Percentiles rank a stretch among this genome's conserved stretches.
phyloP scores from a whole-genome alignment of 345 rosid species.

The Rhizophora mangle region DNA sequence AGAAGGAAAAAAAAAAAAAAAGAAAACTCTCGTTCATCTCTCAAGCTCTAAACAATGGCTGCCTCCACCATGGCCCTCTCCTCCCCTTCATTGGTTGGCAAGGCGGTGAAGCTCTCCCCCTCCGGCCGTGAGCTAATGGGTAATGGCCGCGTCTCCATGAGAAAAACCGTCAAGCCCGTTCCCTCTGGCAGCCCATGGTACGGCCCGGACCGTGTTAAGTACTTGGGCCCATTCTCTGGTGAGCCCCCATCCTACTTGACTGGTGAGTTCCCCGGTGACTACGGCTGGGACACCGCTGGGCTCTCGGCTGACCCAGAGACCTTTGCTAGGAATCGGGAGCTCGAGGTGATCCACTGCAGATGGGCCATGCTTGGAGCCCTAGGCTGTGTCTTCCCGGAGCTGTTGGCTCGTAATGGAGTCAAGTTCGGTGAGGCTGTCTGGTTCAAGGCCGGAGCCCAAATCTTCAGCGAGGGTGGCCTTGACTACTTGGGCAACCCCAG shows the following conservation, averaged over 20 bases:
- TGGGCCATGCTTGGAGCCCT: conserved; percentile 89
- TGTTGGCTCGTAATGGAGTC: conserved; percentile 67
- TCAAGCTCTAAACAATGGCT: conserved; percentile 35
- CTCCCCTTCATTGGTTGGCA: conserved; percentile 60
- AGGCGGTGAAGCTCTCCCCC: conserved; percentile 51
- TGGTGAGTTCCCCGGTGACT: conserved; percentile 74
- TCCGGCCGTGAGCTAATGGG: conserved; percentile 39
- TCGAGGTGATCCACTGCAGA: conserved; percentile 72
- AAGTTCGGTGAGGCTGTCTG: conserved; percentile 77
- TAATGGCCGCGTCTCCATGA: conserved; percentile 58
- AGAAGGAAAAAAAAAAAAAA: too few relatives aligned
- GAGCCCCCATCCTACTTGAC: conserved; percentile 72
- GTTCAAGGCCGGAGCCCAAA: conserved; percentile 86
- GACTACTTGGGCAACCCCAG: conserved; percentile 86
- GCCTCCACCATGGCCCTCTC: conserved; percentile 70
- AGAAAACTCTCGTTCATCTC: background rate
- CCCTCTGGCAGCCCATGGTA: conserved; percentile 70
- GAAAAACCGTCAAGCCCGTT: conserved; percentile 41
- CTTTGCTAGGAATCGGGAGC: conserved; percentile 87
- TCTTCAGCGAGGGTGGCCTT: conserved; percentile 76
- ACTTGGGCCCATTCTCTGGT: conserved; percentile 67
- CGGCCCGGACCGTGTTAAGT: conserved; percentile 71
- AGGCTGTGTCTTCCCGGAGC: conserved; percentile 78
- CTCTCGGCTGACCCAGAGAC: conserved; percentile 87
- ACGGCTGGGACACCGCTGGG: conserved; percentile 82